Percentiles rank a stretch among this genome's conserved stretches.
These are phyloP conservation scores for Pyrenophora tritici-repentis DNA, from an alignment of 2,329 filamentous ascomycete species.

Conservation along the genomic window DNA sequence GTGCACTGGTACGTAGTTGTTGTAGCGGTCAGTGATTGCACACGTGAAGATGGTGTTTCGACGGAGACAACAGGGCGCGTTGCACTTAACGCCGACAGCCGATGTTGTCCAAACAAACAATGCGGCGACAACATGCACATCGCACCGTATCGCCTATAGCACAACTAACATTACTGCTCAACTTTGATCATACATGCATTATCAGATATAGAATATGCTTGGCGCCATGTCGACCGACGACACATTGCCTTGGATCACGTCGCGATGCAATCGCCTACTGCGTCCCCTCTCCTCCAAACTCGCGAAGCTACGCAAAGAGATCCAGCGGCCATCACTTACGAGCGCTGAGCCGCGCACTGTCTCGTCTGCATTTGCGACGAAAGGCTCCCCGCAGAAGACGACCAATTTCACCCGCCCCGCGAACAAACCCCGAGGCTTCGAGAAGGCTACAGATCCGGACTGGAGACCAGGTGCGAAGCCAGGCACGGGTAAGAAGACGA, in stretches of 20 bases:
- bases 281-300: slow-evolving; percentile 51
- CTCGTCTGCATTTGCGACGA: slow-evolving; percentile 31
- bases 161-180: background rate
- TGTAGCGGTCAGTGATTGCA: background rate
- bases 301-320: slow-evolving; percentile 44
- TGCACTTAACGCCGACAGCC: slow-evolving; percentile 22
- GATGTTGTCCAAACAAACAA: slow-evolving; percentile 26
- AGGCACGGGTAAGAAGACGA: slow-evolving; percentile 36
- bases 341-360: slow-evolving; percentile 26
- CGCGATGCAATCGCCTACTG: slow-evolving; percentile 51
- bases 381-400: slow-evolving; percentile 32
- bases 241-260: slow-evolving; percentile 49
- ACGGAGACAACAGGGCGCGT: slow-evolving; percentile 1
- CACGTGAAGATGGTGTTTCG: background rate
- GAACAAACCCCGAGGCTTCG: slow-evolving; percentile 39
- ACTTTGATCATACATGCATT: slow-evolving; percentile 21
- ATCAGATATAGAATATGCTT: slow-evolving; percentile 25
- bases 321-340: slow-evolving; percentile 28
- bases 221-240: slow-evolving; percentile 38
- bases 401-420: slow-evolving; percentile 34
- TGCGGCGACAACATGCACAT: slow-evolving; percentile 9
- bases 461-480: slow-evolving; percentile 40
- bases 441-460: slow-evolving; percentile 43
- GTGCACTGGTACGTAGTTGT: too few relatives aligned
- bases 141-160: slow-evolving; percentile 11